These are phyloP conservation scores for Strigomonas culicis DNA, from an alignment of 208 protist genomes.

Conservation along the genomic window DNA sequence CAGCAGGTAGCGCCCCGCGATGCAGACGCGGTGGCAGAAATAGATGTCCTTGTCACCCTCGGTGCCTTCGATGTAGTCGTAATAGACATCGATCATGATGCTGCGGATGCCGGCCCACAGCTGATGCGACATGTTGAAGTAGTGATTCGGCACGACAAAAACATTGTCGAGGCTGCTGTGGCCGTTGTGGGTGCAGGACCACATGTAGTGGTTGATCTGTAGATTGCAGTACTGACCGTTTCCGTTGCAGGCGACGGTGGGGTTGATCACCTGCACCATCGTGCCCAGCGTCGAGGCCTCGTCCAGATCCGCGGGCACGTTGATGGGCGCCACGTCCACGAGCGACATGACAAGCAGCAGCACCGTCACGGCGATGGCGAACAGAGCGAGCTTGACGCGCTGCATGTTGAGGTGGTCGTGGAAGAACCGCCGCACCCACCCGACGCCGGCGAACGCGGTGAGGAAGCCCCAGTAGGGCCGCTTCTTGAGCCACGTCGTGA, in stretches of 20 bases:
- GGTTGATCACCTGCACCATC: slow-evolving; percentile 31
- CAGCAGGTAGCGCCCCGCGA: slow-evolving; percentile 20
- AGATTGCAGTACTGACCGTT: slow-evolving; percentile 23
- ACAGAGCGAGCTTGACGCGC: slow-evolving; percentile 18
- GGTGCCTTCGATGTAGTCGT: slow-evolving; percentile 27
- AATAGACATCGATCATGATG: slow-evolving; percentile 47
- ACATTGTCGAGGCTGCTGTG: slow-evolving; percentile 38
- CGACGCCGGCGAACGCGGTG: background rate
- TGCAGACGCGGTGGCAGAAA: slow-evolving; percentile 28
- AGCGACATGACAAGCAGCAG: slow-evolving; percentile 21
- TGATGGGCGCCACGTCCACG: slow-evolving; percentile 18
- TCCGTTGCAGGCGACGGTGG: slow-evolving; percentile 27
- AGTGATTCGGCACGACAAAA: slow-evolving; percentile 38
- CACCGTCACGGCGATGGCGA: slow-evolving; percentile 21
- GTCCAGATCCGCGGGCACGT: slow-evolving; percentile 5
- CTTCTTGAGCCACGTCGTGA: slow-evolving; percentile 17
- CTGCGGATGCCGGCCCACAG: slow-evolving; percentile 30
- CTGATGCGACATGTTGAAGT: slow-evolving; percentile 40
- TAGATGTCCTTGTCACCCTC: slow-evolving; percentile 23
- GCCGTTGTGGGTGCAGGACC: slow-evolving; percentile 37
- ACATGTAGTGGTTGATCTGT: slow-evolving; percentile 33
- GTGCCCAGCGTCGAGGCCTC: background rate
- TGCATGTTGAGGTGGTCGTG: slow-evolving; percentile 22
- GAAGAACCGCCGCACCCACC: slow-evolving; percentile 19
- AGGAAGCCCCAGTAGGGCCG: slow-evolving; percentile 24